Evolutionary conservation across 2,329 filamentous ascomycete species (phyloP), one percentile per base, ranked within the genome.

Genomic region (Sporothrix humicola): DNA sequence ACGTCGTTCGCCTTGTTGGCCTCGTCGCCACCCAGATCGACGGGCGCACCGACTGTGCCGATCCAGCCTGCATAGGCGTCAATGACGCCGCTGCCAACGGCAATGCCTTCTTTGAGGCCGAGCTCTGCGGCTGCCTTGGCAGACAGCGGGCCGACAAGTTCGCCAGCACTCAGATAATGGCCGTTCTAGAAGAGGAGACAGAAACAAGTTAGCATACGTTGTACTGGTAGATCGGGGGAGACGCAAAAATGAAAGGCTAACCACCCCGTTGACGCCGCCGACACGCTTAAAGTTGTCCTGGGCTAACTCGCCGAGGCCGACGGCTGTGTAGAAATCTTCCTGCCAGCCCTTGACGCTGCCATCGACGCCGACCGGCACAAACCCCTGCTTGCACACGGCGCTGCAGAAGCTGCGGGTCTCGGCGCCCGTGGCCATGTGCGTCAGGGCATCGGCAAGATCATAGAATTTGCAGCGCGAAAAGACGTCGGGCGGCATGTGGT

Each of bases 11-110:
- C 88, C 80, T 97, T 93, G 82, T 97, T 96, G 79, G 92, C 90
- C 1, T 92, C 87, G 4, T 92, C 89, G 73, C 86, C 84, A 56
- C 87, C 86, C 17, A 97, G 88, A 77, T 94, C 88, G 78, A 98
- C 93, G 82, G 98, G 98, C 75, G 96, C 95, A 74, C 96, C 96
- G n/a, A 99, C 96, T 0, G 96, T 98, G 75, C 96, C 96, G 77
- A 99, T 96, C 96, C 96, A 99, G 76, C 96, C 96, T 74, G 96
- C 96, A 79, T 99, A 99, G 20, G 96, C 96, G 81, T 99, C 96
- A 79, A 99, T 99, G 76, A 99, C 96, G 82, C 95, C 95, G 79
- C 94, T 97, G 72, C 96, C 96, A 72, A 99, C 92, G 20, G 96
- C 94, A 77, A 98, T 96, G 54, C 95, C 95, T 23, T 92, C 87